Evolutionary conservation across 1,284 basidiomycete species (phyloP), one percentile per base, ranked within the genome.

Genomic region (Phellopilus nigrolimitatus): DNA sequence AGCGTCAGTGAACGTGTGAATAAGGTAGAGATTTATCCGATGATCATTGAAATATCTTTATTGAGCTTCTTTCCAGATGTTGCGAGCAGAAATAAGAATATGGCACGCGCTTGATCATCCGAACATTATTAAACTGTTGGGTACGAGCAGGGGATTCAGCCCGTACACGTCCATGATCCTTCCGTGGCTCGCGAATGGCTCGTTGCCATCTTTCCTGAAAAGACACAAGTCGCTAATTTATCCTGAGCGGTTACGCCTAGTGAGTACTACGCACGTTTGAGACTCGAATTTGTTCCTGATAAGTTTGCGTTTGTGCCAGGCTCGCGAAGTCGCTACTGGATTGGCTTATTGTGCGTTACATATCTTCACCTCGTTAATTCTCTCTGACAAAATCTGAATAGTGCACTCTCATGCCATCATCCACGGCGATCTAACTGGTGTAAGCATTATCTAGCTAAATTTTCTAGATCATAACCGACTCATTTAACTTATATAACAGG

Each of bases 361-460:
- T 12, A 13, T 5, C 42, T 12, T 24, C 27, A 28, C 27, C 9
- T 9, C 8, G 4, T 17, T 2, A 30, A 19, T 9, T 25, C 7
- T 10, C 34, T 21, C 13, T 21, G 8, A 25, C n/a, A 12, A 24
- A 10, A 2, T 17, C 24, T 15, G 6, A 19, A 8, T 24, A 54
- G 52, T 54, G 31, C 52, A 54, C 24, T 49, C 52, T 4, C 39
- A 54, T n/a, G 52, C 47, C n/a, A 54, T 54, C 22, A 54, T 54
- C 21, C 52, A 54, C 22, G 52, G 52, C 3, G 52, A 54, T 27
- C 19, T 54, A 13, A 54, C 52, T 10, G 41, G 52, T 10, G 52
- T 54, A 38, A 15, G 47, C 33, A 33, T 21, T 24, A 12, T 30
- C 19, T 13, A 19, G 12, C 33, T 7, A 17, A 5, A 15, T 37